These are phyloP conservation scores for Fraxinus ornus DNA, from an alignment of 305 asterid species.

Conservation along the genomic window DNA sequence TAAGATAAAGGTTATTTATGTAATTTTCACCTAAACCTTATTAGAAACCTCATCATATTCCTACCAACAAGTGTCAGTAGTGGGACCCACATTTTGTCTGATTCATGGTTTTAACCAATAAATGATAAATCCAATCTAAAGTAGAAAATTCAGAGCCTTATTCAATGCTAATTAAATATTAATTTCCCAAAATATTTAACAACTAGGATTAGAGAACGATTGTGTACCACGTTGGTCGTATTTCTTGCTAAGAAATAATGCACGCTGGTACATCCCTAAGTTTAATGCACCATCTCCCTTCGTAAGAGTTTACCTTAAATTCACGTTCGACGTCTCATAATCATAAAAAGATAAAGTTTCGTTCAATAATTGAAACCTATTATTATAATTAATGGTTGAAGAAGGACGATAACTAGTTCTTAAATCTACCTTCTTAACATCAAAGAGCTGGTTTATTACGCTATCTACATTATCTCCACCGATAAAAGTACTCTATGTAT, in stretches of 20 bases:
- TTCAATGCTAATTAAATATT: conserved; percentile 15
- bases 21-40: not conserved
- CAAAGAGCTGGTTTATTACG: not conserved
- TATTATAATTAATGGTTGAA: not conserved
- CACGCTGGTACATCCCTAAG: not conserved
- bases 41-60: conserved; percentile 1
- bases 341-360: not conserved
- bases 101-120: conserved; percentile 26
- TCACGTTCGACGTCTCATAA: not conserved
- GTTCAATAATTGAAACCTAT: not conserved
- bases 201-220: conserved; percentile 28
- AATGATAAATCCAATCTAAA: conserved; percentile 22
- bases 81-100: conserved; percentile 39
- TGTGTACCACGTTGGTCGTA: conserved; percentile 27
- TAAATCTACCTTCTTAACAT: not conserved
- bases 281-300: too few relatives aligned
- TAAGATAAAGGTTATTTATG: not conserved
- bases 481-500: not conserved
- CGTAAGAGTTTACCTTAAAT: not conserved
- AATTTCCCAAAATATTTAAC: conserved; percentile 30
- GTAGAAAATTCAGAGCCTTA: not conserved
- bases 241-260: conserved; percentile 23
- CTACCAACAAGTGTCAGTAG: conserved; percentile 31
- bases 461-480: not conserved
- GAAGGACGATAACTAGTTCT: not conserved